Percentiles rank a stretch among this genome's conserved stretches.
phyloP scores from a whole-genome alignment of 352 stramenopile genomes.

The Globisporangium parvum region DNA sequence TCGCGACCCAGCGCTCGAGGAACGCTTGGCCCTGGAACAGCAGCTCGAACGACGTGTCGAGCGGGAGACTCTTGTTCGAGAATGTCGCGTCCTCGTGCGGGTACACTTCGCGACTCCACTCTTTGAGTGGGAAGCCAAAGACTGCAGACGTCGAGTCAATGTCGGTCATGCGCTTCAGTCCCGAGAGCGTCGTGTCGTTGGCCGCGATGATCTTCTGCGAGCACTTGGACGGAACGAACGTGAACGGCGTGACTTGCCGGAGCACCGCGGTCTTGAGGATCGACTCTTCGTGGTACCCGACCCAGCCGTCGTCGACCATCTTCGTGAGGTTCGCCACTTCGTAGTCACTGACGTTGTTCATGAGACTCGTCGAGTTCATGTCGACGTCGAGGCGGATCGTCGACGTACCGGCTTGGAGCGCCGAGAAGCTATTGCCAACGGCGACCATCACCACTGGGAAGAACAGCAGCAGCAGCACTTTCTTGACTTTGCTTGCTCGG shows the following conservation, averaged over 20 bases:
- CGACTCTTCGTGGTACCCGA: constrained; percentile 9
- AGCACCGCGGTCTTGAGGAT: constrained; percentile 17
- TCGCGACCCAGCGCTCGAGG: constrained; percentile 14
- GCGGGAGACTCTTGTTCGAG: constrained; percentile 4
- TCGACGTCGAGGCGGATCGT: constrained; percentile 8
- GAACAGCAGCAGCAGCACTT: constrained; percentile 17
- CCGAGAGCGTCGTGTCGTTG: not conserved
- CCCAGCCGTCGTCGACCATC: not conserved
- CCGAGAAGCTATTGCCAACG: constrained; percentile 18
- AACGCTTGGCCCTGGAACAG: constrained; percentile 24
- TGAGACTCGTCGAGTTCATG: constrained; percentile 9
- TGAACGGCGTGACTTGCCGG: constrained; percentile 10
- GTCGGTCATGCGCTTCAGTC: constrained; percentile 9
- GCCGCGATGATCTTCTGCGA: not conserved
- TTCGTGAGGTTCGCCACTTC: not conserved
- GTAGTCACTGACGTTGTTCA: constrained; percentile 2
- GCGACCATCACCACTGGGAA: constrained; percentile 17
- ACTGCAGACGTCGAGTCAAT: constrained; percentile 19
- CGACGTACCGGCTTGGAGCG: constrained; percentile 12
- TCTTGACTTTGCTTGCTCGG: constrained; percentile 14
- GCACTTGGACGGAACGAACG: constrained; percentile 10
- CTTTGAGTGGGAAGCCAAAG: constrained; percentile 21
- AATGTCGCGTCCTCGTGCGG: constrained; percentile 3
- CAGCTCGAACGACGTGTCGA: constrained; percentile 20
- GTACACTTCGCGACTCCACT: constrained; percentile 21